Evolutionary conservation across 2,329 filamentous ascomycete genomes (phyloP), one percentile per base, ranked within the genome.

Genomic region (Aureobasidium lini): DNA sequence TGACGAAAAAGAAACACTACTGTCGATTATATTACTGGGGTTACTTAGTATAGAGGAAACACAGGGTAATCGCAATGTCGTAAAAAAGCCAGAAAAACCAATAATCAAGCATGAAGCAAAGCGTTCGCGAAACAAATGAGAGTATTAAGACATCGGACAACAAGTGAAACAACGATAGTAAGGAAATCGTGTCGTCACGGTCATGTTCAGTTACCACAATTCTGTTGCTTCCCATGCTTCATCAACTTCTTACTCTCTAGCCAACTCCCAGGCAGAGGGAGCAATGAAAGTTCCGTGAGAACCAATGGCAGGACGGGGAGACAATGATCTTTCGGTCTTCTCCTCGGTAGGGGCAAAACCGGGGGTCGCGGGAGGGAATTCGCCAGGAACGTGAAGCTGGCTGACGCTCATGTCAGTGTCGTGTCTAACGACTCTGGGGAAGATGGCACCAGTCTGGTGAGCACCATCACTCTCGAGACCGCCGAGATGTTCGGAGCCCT

Each of bases 301-400:
- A 18, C 54, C 43, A 10, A 56, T 11, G 1, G 52, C 29, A 46
- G 54, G 42, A n/a, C 39, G 32, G 34, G 50, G 50, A 34, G 50
- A 16, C 28, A 11, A 6, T 4, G 28, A 34, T 31, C 32, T 23
- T 7, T 13, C 52, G 10, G 29, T 15, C 39, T 28, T 31, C 11
- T 37, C 31, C 18, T 46, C 53, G 4, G 42, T 29, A 13, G 32
- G 15, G 2, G 31, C 28, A 11, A 40, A 32, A 6, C 54, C 54
- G 15, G 54, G 42, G 9, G 42, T 57, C 6, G 43, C 23, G 13
- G 59, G 60, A 56, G 66, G 66, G 46, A 67, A 90, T 64, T 86
- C 79, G 10, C 87, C 87, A 3, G 87, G 87, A 16, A 90, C 81
- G 67, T 88, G 85, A 53, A 90, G 72, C 67, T 86, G 81, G 58